Evolutionary conservation across 2,329 filamentous ascomycete genomes (phyloP).

Genomic region (Penicillium sp.): DNA sequence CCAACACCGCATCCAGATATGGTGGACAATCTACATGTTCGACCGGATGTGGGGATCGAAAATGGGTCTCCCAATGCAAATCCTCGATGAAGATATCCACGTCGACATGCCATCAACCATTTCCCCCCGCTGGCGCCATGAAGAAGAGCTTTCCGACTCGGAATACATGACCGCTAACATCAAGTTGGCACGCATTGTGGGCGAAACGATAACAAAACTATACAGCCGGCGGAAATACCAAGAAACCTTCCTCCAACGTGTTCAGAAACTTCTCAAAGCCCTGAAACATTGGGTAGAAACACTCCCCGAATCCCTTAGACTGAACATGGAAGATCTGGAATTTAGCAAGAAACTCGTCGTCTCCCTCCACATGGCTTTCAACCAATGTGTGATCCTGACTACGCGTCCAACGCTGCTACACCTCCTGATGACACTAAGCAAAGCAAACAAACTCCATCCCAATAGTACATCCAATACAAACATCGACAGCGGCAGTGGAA

Average conservation of each 20-base stretch:
- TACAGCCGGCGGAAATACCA: slow-evolving; percentile 39
- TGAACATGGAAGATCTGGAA: slow-evolving; percentile 34
- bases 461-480: neutral
- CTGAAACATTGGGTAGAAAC: slow-evolving; percentile 42
- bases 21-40: slow-evolving; percentile 43
- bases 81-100: slow-evolving; percentile 51
- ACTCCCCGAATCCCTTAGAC: slow-evolving; percentile 35
- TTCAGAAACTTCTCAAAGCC: slow-evolving; percentile 42
- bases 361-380: slow-evolving; percentile 42
- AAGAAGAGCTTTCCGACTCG: slow-evolving; percentile 39
- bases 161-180: slow-evolving; percentile 41
- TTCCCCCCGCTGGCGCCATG: slow-evolving; percentile 30
- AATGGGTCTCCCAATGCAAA: slow-evolving; percentile 50
- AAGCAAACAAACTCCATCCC: slow-evolving; percentile 1
- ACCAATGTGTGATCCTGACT: slow-evolving; percentile 42
- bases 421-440: slow-evolving; percentile 37
- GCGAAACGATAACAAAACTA: slow-evolving; percentile 36
- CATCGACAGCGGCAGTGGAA: neutral
- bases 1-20: slow-evolving; percentile 39
- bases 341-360: slow-evolving; percentile 35
- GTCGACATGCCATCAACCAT: slow-evolving; percentile 40
- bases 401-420: slow-evolving; percentile 43
- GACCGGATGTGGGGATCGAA: slow-evolving; percentile 52
- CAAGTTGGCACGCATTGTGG: slow-evolving; percentile 38
- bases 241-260: slow-evolving; percentile 41